These are phyloP conservation scores for Mucor racemosus DNA, from an alignment of 371 early-diverging fungal species.

Conservation along the genomic window DNA sequence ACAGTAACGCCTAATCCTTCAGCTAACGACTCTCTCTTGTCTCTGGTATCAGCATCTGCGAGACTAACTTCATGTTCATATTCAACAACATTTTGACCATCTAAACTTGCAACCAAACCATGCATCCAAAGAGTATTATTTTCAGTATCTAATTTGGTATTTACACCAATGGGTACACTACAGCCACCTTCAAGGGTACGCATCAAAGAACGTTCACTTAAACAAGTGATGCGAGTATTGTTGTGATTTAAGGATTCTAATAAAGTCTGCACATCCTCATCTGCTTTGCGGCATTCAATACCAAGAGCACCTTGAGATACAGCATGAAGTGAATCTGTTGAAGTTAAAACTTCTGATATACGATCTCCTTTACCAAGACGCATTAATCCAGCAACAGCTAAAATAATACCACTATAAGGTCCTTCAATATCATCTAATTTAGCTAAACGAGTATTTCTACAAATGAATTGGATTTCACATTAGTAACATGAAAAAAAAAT, in stretches of 20 bases:
- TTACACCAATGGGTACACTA: conserved; percentile 94
- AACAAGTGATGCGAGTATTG: conserved; percentile 71
- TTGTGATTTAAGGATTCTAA: conserved; percentile 69
- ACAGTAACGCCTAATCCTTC: conserved; percentile 33
- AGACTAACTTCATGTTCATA: conserved; percentile 47
- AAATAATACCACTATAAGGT: conserved; percentile 79
- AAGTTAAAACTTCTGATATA: conserved; percentile 73
- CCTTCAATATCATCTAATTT: conserved; percentile 86
- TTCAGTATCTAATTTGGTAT: conserved; percentile 52
- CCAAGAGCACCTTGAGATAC: conserved; percentile 96
- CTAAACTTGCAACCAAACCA: conserved; percentile 73
- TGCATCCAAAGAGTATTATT: conserved; percentile 53
- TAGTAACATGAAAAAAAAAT: not conserved
- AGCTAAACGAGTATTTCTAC: conserved; percentile 83
- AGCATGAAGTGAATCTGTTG: conserved; percentile 79
- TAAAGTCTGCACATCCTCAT: conserved; percentile 52
- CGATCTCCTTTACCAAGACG: conserved; percentile 73
- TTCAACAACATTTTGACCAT: conserved; percentile 65
- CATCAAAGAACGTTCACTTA: conserved; percentile 91
- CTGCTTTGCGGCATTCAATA: conserved; percentile 83
- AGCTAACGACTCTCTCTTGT: conserved; percentile 37
- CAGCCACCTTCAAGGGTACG: conserved; percentile 94
- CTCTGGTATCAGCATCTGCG: conserved; percentile 34
- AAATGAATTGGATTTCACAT: not conserved
- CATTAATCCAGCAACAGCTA: conserved; percentile 90